Percentiles rank a stretch among this genome's conserved stretches.
Evolutionary conservation across 345 rosid genomes (phyloP).

Genomic region (Orychophragmus violaceus): DNA sequence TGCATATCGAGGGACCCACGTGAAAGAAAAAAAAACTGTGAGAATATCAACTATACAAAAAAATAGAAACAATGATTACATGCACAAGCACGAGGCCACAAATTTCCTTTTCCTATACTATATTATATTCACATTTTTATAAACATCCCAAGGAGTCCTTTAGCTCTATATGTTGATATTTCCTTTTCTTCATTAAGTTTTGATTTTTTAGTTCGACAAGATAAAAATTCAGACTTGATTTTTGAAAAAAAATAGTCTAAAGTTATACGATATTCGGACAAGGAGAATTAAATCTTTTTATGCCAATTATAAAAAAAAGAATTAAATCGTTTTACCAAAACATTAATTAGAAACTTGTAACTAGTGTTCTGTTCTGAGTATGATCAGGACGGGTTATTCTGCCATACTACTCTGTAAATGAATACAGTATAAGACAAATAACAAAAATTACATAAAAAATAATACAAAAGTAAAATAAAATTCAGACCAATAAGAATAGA

Average conservation of each 20-base stretch:
- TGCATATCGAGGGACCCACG: slow-evolving; percentile 2
- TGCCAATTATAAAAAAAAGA: no score
- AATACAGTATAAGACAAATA: neutral
- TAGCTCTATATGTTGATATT: neutral
- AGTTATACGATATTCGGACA: no score
- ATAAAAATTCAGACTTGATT: neutral
- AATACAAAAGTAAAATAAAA: neutral
- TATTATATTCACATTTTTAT: slow-evolving; percentile 13
- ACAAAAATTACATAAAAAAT: neutral
- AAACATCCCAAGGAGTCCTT: neutral
- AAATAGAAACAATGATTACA: slow-evolving; percentile 29
- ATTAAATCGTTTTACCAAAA: neutral
- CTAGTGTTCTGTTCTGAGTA: neutral
- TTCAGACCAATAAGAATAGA: neutral
- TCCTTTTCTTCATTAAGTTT: neutral
- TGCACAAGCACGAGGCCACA: slow-evolving; percentile 33
- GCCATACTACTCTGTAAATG: neutral
- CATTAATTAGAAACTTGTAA: neutral
- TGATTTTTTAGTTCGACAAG: neutral
- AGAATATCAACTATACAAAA: slow-evolving; percentile 17
- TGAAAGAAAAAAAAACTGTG: slow-evolving; percentile 3
- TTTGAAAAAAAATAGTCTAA: neutral
- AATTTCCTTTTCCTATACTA: slow-evolving; percentile 19
- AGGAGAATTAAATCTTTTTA: no score
- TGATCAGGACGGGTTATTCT: neutral